Evolutionary conservation across 78 protist genomes (phyloP), one percentile per base, ranked within the genome.

Genomic region (Dictyostelium intermedium): DNA sequence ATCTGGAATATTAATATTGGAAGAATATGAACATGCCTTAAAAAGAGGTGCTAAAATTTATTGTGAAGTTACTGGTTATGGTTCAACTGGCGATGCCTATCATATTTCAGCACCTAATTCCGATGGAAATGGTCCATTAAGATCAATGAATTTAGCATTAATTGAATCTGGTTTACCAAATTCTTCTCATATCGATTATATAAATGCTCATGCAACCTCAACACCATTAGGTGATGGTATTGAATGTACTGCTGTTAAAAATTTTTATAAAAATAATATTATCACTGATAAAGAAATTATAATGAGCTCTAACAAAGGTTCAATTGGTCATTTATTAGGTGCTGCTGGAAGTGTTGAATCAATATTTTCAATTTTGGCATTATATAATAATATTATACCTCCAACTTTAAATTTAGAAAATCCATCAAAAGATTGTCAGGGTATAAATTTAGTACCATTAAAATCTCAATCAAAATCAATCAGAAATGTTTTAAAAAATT

Each of bases 131-230:
- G 99, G 99, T 5, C 97, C 98, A 16, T 14, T 13, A 25, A 77
- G 95, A 37, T 66, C 93, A 91, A 98, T 98, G 98, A n/a, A 27
- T 25, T 37, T 47, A 25, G 98, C 99, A 32, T n/a, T 91, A 16
- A 4, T 69, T 9, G 89, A 43, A 25, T 91, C 98, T 14, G 81
- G 78, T 30, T 8, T 82, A 16, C 11, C 43, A 6, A 25, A 32
- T 8, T 30, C 85, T 0, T 39, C 76, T 3, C 66, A 84, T 7
- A 45, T 98, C 37, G 98, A 66, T 13, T 98, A 99, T 81, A 56
- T 99, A 77, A 98, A 98, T 72, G 99, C 99, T 3, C 99, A 99
- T 35, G 99, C 99, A 30, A 99, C 99, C 2, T 98, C 99, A 11
- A 99, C 99, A 0, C 99, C 99, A 5, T n/a, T 91, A 11, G 98